A percentile compares a stretch with the other conserved stretches of the same genome.
phyloP scores from a whole-genome alignment of 805 yeast species.

The Sugiyamaella marilandica region DNA sequence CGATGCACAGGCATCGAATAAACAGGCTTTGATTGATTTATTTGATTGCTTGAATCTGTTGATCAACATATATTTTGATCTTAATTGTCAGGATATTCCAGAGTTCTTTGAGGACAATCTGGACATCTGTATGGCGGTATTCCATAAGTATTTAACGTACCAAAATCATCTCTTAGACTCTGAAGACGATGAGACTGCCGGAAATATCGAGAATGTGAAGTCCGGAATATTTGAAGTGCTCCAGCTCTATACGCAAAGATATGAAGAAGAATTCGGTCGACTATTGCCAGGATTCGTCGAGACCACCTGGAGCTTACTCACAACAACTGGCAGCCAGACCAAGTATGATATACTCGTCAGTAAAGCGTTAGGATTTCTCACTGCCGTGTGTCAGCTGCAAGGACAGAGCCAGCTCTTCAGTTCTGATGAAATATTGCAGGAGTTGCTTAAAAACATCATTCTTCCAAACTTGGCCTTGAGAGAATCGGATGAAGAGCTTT shows the following conservation, averaged over 20 bases:
- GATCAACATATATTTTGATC: constrained; percentile 80
- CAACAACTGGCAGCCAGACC: constrained; percentile 58
- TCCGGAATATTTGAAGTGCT: constrained; percentile 80
- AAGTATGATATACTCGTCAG: constrained; percentile 84
- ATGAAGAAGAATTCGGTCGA: constrained; percentile 85
- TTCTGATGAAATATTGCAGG: constrained; percentile 58
- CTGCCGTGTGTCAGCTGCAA: constrained; percentile 71
- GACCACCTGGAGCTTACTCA: constrained; percentile 73
- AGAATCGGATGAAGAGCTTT: constrained; percentile 83
- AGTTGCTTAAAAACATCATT: constrained; percentile 75
- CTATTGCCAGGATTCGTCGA: constrained; percentile 74
- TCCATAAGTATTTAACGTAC: constrained; percentile 75
- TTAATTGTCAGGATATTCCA: constrained; percentile 97
- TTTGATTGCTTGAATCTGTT: constrained; percentile 69
- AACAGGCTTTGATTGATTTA: constrained; percentile 48
- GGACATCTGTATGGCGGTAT: constrained; percentile 65
- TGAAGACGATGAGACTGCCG: constrained; percentile 62
- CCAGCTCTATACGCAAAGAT: constrained; percentile 81
- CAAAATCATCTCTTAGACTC: constrained; percentile 51
- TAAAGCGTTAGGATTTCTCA: constrained; percentile 72
- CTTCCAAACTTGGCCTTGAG: constrained; percentile 85
- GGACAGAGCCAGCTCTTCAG: constrained; percentile 60
- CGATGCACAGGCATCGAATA: constrained; percentile 40
- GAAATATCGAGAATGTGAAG: constrained; percentile 65
- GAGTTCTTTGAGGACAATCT: constrained; percentile 95